phyloP scores from a whole-genome alignment of 2,329 filamentous ascomycete genomes.

The Paecilomyces variotii region DNA sequence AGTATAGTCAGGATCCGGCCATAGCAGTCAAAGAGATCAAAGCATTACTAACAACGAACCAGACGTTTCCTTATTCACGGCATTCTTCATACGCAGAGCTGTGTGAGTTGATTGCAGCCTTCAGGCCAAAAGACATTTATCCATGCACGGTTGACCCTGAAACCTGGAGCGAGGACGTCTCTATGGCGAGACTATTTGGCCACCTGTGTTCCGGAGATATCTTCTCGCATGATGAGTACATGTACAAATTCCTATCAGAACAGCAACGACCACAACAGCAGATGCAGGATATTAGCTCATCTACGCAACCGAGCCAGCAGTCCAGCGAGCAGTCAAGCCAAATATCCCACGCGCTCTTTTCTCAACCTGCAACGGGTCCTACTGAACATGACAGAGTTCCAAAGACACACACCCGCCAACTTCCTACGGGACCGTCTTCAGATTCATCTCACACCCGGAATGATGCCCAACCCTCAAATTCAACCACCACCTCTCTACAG shows the following conservation, averaged over 20 bases:
- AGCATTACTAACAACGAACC: not conserved
- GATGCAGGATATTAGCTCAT: not conserved
- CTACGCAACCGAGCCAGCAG: not conserved
- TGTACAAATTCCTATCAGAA: conserved; percentile 37
- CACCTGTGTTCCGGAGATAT: conserved; percentile 51
- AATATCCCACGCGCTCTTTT: not conserved
- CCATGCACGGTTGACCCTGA: conserved; percentile 66
- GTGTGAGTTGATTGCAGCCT: conserved; percentile 57
- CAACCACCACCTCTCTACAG: not conserved
- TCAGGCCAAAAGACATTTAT: conserved; percentile 68
- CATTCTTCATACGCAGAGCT: conserved; percentile 83
- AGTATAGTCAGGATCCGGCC: conserved; percentile 6
- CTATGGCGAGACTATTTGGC: conserved; percentile 65
- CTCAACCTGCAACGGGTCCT: not conserved
- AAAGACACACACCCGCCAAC: not conserved
- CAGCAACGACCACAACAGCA: conserved; percentile 11
- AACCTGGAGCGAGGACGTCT: conserved; percentile 56
- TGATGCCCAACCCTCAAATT: not conserved
- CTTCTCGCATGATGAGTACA: conserved; percentile 60
- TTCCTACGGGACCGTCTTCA: not conserved
- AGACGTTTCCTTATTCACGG: conserved; percentile 74
- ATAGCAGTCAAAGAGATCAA: not conserved
- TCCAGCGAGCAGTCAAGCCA: not conserved
- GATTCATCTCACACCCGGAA: not conserved
- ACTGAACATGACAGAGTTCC: not conserved